phyloP scores from a whole-genome alignment of 768 basidiomycete species.

The Boletus sp. region DNA sequence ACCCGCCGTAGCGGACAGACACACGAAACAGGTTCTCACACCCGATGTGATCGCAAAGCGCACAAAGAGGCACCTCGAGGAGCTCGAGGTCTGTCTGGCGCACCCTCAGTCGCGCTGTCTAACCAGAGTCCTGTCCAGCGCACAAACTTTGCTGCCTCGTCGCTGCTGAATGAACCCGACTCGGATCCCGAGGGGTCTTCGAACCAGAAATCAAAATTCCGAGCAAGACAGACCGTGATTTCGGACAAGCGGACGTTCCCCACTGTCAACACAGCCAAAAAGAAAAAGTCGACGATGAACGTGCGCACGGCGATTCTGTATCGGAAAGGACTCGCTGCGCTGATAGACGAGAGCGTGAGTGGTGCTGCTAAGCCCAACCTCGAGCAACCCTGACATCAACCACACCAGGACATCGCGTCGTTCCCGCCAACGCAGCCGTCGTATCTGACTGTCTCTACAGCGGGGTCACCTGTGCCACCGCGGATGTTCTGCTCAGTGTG shows the following conservation, averaged over 20 bases:
- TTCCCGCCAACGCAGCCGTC: conserved; percentile 54
- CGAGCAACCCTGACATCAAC: neutral
- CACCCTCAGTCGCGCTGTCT: neutral
- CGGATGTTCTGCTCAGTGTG: conserved; percentile 82
- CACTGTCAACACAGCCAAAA: conserved; percentile 32
- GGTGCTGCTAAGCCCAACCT: neutral
- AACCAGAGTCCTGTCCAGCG: conserved; percentile 42
- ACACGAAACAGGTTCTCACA: conserved; percentile 35
- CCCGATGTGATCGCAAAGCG: conserved; percentile 73
- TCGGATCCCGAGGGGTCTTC: conserved; percentile 26
- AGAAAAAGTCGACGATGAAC: conserved; percentile 81
- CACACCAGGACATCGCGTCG: conserved; percentile 53
- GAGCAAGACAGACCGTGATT: conserved; percentile 68
- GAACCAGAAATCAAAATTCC: conserved; percentile 47
- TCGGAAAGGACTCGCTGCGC: conserved; percentile 70
- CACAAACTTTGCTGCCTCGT: conserved; percentile 69
- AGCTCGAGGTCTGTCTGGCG: conserved; percentile 63
- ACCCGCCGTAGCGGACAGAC: conserved; percentile 32
- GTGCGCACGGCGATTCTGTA: conserved; percentile 80
- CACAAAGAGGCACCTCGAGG: conserved; percentile 74
- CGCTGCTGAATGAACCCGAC: conserved; percentile 32
- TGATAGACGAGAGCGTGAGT: conserved; percentile 81
- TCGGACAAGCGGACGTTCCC: conserved; percentile 67
- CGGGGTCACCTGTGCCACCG: conserved; percentile 60
- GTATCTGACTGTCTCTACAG: conserved; percentile 69